These are phyloP conservation scores for Mallotus japonicus DNA, from an alignment of 441 rosid genomes.

Conservation along the genomic window DNA sequence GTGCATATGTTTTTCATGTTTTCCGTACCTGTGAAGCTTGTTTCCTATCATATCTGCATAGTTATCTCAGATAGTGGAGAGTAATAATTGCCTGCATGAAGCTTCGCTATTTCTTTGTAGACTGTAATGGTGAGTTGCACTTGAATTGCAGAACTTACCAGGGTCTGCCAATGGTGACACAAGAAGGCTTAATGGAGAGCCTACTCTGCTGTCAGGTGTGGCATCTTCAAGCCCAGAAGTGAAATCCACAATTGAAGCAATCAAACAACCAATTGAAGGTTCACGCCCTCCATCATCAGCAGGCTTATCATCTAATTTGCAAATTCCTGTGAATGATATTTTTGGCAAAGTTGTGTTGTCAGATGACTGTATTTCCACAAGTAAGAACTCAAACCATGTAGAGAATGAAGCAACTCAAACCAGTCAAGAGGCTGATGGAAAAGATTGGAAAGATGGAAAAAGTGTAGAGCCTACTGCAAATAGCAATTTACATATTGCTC, in stretches of 20 bases:
- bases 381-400: conserved; percentile 20
- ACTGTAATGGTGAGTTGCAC: conserved; percentile 2
- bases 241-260: conserved; percentile 22
- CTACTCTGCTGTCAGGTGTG: conserved; percentile 20
- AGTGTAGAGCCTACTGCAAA: conserved; percentile 27
- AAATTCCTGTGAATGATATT: conserved; percentile 20
- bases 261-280: conserved; percentile 24
- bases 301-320: conserved; percentile 21
- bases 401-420: conserved; percentile 18
- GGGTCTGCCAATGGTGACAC: conserved; percentile 25
- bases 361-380: conserved; percentile 21
- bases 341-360: conserved; percentile 20
- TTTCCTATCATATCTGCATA: not conserved
- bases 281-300: conserved; percentile 23
- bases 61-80: not conserved
- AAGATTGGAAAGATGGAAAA: conserved; percentile 27
- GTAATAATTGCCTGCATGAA: conserved; percentile 1
- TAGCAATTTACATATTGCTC: conserved; percentile 18
- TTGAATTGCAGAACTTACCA: conserved; percentile 38
- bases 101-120: conserved; percentile 4
- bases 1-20: not conserved
- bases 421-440: conserved; percentile 22
- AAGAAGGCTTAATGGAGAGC: conserved; percentile 27
- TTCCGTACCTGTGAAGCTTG: not conserved
- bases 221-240: conserved; percentile 22